phyloP scores from a whole-genome alignment of 1,284 basidiomycete species.

The Pholiota adiposa region DNA sequence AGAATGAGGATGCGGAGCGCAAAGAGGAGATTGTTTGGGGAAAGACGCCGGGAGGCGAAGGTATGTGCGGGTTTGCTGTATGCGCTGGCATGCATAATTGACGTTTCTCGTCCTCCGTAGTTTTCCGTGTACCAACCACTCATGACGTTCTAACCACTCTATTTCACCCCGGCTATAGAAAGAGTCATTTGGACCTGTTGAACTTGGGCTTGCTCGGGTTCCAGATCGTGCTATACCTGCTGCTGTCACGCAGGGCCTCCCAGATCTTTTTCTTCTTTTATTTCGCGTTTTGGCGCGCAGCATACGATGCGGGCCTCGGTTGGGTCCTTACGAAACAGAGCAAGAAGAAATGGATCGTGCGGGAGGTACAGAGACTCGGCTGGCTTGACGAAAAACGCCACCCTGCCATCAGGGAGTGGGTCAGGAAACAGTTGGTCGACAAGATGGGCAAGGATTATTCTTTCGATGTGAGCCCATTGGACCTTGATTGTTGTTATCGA shows the following conservation, averaged over 20 bases:
- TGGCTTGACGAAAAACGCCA: conserved; percentile 84
- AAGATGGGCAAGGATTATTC: conserved; percentile 97
- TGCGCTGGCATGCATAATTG: conserved; percentile 9
- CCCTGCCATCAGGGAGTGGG: conserved; percentile 78
- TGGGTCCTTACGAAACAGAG: conserved; percentile 95
- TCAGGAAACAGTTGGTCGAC: conserved; percentile 82
- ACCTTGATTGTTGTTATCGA: not conserved
- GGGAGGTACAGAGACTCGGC: conserved; percentile 76
- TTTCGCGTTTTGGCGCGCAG: conserved; percentile 92
- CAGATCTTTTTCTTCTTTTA: conserved; percentile 80
- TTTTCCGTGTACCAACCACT: conserved; percentile 94
- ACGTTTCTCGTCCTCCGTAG: conserved; percentile 42
- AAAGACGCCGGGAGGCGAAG: conserved; percentile 83
- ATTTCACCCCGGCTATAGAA: conserved; percentile 87
- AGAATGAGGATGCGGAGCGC: conserved; percentile 7
- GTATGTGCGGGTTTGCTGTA: conserved; percentile 42
- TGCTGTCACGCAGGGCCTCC: conserved; percentile 59
- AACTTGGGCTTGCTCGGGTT: conserved; percentile 80
- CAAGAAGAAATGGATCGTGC: conserved; percentile 92
- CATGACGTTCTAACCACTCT: conserved; percentile 93
- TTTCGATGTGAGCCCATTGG: conserved; percentile 71
- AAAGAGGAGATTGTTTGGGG: conserved; percentile 63
- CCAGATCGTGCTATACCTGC: conserved; percentile 81
- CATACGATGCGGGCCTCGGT: conserved; percentile 93
- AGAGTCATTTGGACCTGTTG: conserved; percentile 90